Base-by-base conservation (phyloP, 2,329 filamentous ascomycete species). In the Fusarium sp. region DNA sequence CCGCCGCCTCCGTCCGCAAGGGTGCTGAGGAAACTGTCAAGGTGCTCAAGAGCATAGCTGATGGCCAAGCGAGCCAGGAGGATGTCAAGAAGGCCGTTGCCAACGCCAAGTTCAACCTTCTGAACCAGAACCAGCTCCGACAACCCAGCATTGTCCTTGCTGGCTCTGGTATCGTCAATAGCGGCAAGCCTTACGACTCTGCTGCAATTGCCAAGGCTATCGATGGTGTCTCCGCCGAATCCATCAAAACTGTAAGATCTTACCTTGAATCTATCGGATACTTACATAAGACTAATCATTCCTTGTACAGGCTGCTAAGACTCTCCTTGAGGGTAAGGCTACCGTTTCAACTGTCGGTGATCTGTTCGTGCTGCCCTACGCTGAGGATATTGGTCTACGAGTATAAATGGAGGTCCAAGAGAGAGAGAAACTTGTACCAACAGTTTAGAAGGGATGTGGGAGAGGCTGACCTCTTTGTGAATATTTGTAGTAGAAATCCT, bases 311-410 rank as follows among this genome's bases (percentile, higher is more conserved):
- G 90, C 92, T 80, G 95, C 95, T 80, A 97, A 97, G 88, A 87
- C 91, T 80, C 88, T 98, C 77, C 87, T 98, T 74, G 92, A 95
- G 75, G 91, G 90, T 83, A 98, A 95, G 89, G 95, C 95, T 56
- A 92, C 94, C 59, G 93, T 98, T 72, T 92, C 94, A 71, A 88
- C 94, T 65, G 94, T 98, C 71, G 96, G 96, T 83, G 96, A 99
- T 82, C 89, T 99, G 78, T 92, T 94, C 83, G 89, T 92, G 79
- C 90, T 99, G 81, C 96, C 96, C 64, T 99, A 92, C 81, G 96
- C 94, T 75, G 93, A 95, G 85, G 96, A 99, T 81, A 88, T 99
- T 82, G 97, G 95, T 78, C 89, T 99, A 81, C 94, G 92, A 83
- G 94, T 97, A 89, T 99, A 97, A 89, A 90, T 73, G 66, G 75